Base-by-base conservation (phyloP, 83 land plant species). In the Thuja plicata region DNA sequence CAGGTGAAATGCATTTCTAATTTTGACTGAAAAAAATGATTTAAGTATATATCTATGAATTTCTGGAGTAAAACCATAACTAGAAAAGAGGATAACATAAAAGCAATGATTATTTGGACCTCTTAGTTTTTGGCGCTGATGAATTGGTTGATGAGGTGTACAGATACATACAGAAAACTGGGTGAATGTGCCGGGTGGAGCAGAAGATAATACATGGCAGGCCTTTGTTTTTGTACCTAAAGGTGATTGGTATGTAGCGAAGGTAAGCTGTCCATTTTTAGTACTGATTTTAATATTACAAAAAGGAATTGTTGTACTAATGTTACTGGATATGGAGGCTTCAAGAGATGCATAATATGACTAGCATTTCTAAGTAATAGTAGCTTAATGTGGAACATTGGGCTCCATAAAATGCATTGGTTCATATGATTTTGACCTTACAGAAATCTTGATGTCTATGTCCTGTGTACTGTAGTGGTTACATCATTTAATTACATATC, bases 101-200 rank as follows among this genome's bases (percentile, higher is more conserved):
- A 76, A 35, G 6, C 79, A 27, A 11, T 45, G n/a, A 19, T 41
- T 32, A 24, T 83, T 83, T 34, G 34, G 40, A 5, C 9, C 60
- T 34, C 0, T 54, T 16, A 38, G 24, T 24, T 16, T 37, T 79
- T 87, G 78, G 40, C 12, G 27, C 38, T 43, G 16, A 87, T 40
- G 52, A 87, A 62, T 32, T 87, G 78, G 79, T 87, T 40, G 38
- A 24, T 85, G 45, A 52, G 32, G 52, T 87, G 60, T 43, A 30
- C 89, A 96, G 97, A 94, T 96, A 50, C 91, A 96, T 60, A 97
- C 98, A 79, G 98, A 97, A 77, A 97, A 96, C 89, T 97, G 98
- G 98, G 94, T 97, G 45, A 95, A 94, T 89, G 93, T 94, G 35
- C 94, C 96, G 43, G 96, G 92, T 45, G 95, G 92, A 57, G 38